These are phyloP conservation scores for Aspergillus sp. DNA, from an alignment of 2,329 filamentous ascomycete species.

Conservation along the genomic window DNA sequence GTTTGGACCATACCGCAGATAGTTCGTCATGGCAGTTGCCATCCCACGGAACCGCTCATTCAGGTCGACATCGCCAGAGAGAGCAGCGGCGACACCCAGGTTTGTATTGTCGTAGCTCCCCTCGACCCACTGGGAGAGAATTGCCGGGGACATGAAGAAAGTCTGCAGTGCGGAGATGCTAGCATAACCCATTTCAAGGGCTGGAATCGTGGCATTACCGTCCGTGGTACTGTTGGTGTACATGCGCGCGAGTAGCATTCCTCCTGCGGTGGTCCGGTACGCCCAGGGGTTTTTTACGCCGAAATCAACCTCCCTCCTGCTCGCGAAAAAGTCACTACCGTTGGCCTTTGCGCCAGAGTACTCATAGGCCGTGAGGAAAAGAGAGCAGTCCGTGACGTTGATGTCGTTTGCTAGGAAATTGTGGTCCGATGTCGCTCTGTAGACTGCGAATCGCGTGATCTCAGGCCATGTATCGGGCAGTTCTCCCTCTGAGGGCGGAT, in stretches of 20 bases:
- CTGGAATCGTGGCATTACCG: not conserved
- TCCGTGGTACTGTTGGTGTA: not conserved
- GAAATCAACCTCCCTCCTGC: slow-evolving; percentile 12
- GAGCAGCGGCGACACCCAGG: slow-evolving; percentile 10
- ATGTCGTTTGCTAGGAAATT: slow-evolving; percentile 7
- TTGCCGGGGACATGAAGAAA: slow-evolving; percentile 12
- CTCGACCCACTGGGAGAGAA: not conserved
- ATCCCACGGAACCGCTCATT: slow-evolving; percentile 13
- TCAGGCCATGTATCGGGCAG: slow-evolving; percentile 10
- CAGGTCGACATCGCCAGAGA: slow-evolving; percentile 9
- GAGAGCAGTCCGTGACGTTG: slow-evolving; percentile 18
- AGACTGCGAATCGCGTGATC: slow-evolving; percentile 15
- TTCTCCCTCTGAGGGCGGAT: not conserved
- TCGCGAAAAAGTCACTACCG: slow-evolving; percentile 12
- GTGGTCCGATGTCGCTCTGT: slow-evolving; percentile 7
- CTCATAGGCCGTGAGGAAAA: slow-evolving; percentile 14
- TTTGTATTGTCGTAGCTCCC: slow-evolving; percentile 8
- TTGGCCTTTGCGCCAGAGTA: slow-evolving; percentile 11
- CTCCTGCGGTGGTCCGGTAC: not conserved
- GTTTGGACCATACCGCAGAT: slow-evolving; percentile 16
- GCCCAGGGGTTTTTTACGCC: slow-evolving; percentile 12
- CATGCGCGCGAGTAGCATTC: not conserved
- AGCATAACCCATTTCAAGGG: not conserved
- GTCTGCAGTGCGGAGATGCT: slow-evolving; percentile 7
- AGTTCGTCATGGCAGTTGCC: slow-evolving; percentile 16